Base-by-base conservation (phyloP, 2,329 filamentous ascomycete genomes). In the Venturia oleaginea region DNA sequence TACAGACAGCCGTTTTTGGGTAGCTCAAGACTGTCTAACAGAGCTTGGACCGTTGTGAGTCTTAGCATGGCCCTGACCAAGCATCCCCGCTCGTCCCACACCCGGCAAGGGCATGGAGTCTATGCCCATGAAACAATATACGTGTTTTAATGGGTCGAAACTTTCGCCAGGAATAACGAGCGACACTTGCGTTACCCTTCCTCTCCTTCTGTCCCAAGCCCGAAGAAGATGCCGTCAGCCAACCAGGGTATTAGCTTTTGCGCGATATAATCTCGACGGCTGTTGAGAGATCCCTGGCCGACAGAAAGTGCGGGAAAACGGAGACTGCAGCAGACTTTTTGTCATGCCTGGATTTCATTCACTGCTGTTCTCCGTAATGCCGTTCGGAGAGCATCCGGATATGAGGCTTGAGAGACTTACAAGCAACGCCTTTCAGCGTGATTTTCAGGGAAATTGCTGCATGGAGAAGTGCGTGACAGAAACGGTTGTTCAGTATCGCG, bases 1-100 rank as follows among this genome's bases (percentile, higher is more conserved):
- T 62, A 62, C 61, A 60, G 34, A 60, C 59, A 60, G 59, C 59
- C 59, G 59, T 60, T 60, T 60, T 37, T 60, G 37, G 59, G 27
- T 60, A 60, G 34, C 34, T 60, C 15, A 57, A 22, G 57, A 59
- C 32, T 59, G 30, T 59, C n/a, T 38, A 13, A 11, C 3, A 17
- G 13, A 7, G 32, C 32, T 60, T 60, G 19, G 57, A 60, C 57
- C 17, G 48, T 27, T 34, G 15, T 24, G 19, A 32, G 27, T 30
- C 51, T 19, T 34, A 34, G 27, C 51, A 2, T 57, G 27, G 27
- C 34, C 40, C 15, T 59, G 54, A 5, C 27, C 34, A 1, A 15
- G 38, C 22, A 30, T 60, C 7, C 40, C 59, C 40, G 59, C n/a
- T 30, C 30, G 51, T 60, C 59, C 59, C 59, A 60, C 37, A 30